Conservation (phyloP, 805 yeast species). For the Spathaspora girioi region DNA sequence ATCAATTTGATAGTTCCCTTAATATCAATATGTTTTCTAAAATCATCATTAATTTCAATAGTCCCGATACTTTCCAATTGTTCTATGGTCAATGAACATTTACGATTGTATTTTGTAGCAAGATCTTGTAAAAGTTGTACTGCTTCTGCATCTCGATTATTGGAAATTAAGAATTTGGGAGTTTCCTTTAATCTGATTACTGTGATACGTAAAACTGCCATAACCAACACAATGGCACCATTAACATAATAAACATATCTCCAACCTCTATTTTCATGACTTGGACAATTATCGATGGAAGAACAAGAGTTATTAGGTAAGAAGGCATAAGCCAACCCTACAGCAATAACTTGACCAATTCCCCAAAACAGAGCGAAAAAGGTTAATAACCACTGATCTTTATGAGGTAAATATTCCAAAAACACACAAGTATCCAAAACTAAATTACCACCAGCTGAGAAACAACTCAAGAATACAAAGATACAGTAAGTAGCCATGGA, state of each 20-base stretch:
- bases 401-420: constrained; percentile 50
- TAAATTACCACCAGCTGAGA: constrained; percentile 56
- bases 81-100: constrained; percentile 43
- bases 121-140: constrained; percentile 36
- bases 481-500: constrained; percentile 48
- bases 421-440: constrained; percentile 53
- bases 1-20: constrained; percentile 18
- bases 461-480: constrained; percentile 41
- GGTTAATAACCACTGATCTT: constrained; percentile 49
- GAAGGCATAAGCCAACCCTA: constrained; percentile 55
- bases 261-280: constrained; percentile 57
- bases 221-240: constrained; percentile 45
- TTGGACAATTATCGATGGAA: constrained; percentile 37
- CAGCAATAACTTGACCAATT: constrained; percentile 54
- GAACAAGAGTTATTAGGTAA: constrained; percentile 48
- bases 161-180: constrained; percentile 53
- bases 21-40: constrained; percentile 18
- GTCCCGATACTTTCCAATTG: constrained; percentile 45
- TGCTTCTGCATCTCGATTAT: constrained; percentile 52
- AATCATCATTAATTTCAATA: constrained; percentile 15
- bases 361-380: constrained; percentile 57
- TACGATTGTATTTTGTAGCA: constrained; percentile 46
- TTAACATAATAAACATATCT: constrained; percentile 50
- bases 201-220: constrained; percentile 31
- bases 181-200: constrained; percentile 44